Conservation (phyloP, 1,284 basidiomycete genomes). For the Cystobasidium pallidum region DNA sequence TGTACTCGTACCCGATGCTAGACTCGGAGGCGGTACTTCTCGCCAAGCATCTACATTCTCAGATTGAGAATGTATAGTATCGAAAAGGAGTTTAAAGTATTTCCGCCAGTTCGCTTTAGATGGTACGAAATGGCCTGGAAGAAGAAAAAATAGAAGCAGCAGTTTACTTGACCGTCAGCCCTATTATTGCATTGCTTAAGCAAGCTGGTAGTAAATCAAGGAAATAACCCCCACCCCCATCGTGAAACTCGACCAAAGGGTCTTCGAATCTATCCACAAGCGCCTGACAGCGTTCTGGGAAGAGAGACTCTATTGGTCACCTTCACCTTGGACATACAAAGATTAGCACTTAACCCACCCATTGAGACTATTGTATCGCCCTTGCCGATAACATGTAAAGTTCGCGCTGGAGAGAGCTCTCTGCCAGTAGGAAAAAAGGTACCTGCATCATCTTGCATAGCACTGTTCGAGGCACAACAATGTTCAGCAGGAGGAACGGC, state of each 20-base stretch:
- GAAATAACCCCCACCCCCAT: conserved; percentile 25
- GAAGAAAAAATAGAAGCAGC: too few relatives aligned
- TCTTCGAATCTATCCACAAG: conserved; percentile 34
- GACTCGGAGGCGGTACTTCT: conserved; percentile 27
- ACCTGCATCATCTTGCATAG: conserved; percentile 28
- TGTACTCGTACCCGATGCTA: conserved; percentile 28
- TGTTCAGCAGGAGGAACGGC: neutral
- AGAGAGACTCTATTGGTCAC: neutral
- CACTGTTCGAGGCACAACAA: neutral
- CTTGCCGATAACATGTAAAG: conserved; percentile 36
- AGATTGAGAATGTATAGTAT: conserved; percentile 18
- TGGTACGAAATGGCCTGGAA: conserved; percentile 42
- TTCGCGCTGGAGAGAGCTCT: conserved; percentile 14
- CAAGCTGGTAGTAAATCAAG: too few relatives aligned
- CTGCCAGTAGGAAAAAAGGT: conserved; percentile 15
- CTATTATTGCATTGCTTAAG: too few relatives aligned
- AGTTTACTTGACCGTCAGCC: too few relatives aligned
- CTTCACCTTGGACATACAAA: neutral
- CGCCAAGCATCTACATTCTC: conserved; percentile 22
- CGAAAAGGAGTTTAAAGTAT: conserved; percentile 40
- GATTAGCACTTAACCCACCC: conserved; percentile 8
- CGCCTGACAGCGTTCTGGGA: conserved; percentile 34
- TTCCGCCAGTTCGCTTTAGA: conserved; percentile 41
- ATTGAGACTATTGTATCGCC: conserved; percentile 44
- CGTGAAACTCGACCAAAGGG: conserved; percentile 38